A percentile compares a stretch with the other conserved stretches of the same genome.
Evolutionary conservation across 2,329 filamentous ascomycete genomes (phyloP).

Genomic region (Trichoderma endophyticum): DNA sequence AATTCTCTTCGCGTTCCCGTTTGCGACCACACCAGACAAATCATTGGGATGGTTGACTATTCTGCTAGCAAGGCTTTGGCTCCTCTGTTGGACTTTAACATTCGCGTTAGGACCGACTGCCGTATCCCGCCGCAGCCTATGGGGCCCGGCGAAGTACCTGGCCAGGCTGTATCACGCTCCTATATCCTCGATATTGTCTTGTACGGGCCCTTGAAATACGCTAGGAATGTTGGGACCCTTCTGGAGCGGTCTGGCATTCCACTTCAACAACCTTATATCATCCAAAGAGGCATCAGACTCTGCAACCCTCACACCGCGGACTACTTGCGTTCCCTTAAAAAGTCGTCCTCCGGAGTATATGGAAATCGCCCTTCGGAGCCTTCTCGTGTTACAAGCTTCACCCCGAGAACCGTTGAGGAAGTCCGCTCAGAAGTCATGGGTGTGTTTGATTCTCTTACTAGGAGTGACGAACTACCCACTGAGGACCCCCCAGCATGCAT

Average conservation of each 20-base stretch:
- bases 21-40: slow-evolving; percentile 65
- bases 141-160: slow-evolving; percentile 59
- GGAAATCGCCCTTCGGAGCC: slow-evolving; percentile 27
- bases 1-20: slow-evolving; percentile 63
- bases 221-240: slow-evolving; percentile 62
- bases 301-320: slow-evolving; percentile 70
- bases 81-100: slow-evolving; percentile 67
- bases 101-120: slow-evolving; percentile 66
- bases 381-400: slow-evolving; percentile 24
- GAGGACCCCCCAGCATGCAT: slow-evolving; percentile 63
- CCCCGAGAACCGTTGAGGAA: slow-evolving; percentile 72
- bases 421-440: slow-evolving; percentile 78
- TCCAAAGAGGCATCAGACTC: slow-evolving; percentile 66
- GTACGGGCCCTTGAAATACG: slow-evolving; percentile 70
- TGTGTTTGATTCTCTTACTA: slow-evolving; percentile 82
- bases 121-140: slow-evolving; percentile 67
- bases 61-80: slow-evolving; percentile 65
- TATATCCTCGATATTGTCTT: slow-evolving; percentile 70
- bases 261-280: slow-evolving; percentile 62
- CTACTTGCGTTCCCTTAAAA: slow-evolving; percentile 40
- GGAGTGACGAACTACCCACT: slow-evolving; percentile 70
- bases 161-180: slow-evolving; percentile 57
- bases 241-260: slow-evolving; percentile 63
- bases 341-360: slow-evolving; percentile 26
- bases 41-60: slow-evolving; percentile 74